Base-by-base conservation (phyloP, 768 basidiomycete species). In the Dioszegia hungarica region DNA sequence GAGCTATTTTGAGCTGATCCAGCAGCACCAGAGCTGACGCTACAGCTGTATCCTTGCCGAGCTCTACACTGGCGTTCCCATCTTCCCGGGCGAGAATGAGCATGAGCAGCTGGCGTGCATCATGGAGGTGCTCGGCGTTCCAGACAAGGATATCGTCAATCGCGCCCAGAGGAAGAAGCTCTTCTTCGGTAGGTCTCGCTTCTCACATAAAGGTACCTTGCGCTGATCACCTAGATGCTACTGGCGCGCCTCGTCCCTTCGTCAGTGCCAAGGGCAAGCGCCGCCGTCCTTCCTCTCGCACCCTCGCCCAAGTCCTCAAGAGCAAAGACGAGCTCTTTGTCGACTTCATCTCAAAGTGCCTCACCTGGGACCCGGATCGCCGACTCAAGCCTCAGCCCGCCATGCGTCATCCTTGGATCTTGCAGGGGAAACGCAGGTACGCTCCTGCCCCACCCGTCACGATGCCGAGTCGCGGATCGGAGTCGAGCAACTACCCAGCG, bases 61-160 rank as follows among this genome's bases (percentile, higher is more conserved):
- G 76, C 79, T 99, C 39, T 94, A 88, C 76, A 98, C 94, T 11
- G 95, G 95, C 0, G 95, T 90, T 76, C 95, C 95, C 1, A 93
- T 99, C 66, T 99, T 99, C 78, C 95, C 95, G 0, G 95, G 95
- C 24, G 95, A 99, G 78, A 98, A 97, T 71, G 94, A 99, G 75
- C 91, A 95, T 77, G 93, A 98, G 73, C 95, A 98, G 66, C 78
- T 99, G 52, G 88, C 93, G 4, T 98, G 94, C 74, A 99, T 99
- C 77, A 99, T 99, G 93, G 95, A 99, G 76, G 89, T 99, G 6
- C 84, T 98, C 44, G 95, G 95, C 15, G 79, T 91, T 27, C 95
- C 95, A 0, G 95, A 99, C 64, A 91, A 89, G 77, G 89, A 95
- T 60, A 87, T 97, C 62, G 79, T 99, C 68, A 93, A 95, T 73